A percentile compares a stretch with the other conserved stretches of the same genome.
These are phyloP conservation scores for Coemansia javaensis DNA, from an alignment of 192 early-diverging fungal genomes.

Conservation along the genomic window DNA sequence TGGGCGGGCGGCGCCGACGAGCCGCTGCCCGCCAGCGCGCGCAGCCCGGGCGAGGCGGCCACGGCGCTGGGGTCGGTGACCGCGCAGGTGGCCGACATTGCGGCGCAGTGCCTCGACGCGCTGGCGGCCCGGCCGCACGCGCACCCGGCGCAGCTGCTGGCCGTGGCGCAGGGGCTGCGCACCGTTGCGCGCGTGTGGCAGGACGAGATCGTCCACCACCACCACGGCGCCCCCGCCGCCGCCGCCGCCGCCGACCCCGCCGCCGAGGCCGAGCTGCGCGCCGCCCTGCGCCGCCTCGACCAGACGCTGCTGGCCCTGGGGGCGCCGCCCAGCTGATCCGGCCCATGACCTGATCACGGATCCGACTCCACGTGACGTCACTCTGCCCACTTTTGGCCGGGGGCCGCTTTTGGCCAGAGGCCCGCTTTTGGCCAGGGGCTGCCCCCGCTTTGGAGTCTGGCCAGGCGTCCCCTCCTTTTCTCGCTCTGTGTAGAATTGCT, in stretches of 20 bases:
- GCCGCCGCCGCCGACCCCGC: slow-evolving; percentile 4
- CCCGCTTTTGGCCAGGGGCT: no score
- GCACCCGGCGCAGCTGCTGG: not conserved
- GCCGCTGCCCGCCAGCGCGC: not conserved
- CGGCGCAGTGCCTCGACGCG: slow-evolving; percentile 38
- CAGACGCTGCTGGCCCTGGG: no score
- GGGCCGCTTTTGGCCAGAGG: no score
- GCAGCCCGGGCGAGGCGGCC: slow-evolving; percentile 13
- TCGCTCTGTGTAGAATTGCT: no score
- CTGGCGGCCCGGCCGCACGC: not conserved
- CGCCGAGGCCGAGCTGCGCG: slow-evolving; percentile 20
- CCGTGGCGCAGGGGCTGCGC: slow-evolving; percentile 4
- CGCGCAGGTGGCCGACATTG: slow-evolving; percentile 29
- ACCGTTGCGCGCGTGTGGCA: slow-evolving; percentile 32
- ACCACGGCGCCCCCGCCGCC: not conserved
- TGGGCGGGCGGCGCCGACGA: not conserved
- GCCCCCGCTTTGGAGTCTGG: no score
- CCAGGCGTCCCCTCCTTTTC: no score
- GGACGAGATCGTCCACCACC: slow-evolving; percentile 23
- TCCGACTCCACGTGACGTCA: no score
- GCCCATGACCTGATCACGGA: no score
- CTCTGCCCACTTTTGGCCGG: no score
- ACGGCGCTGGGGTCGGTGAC: slow-evolving; percentile 26
- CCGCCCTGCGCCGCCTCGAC: slow-evolving; percentile 24
- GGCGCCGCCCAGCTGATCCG: no score